Conservation (phyloP, 2,329 filamentous ascomycete species). For the Coleophoma eucalyptorum region DNA sequence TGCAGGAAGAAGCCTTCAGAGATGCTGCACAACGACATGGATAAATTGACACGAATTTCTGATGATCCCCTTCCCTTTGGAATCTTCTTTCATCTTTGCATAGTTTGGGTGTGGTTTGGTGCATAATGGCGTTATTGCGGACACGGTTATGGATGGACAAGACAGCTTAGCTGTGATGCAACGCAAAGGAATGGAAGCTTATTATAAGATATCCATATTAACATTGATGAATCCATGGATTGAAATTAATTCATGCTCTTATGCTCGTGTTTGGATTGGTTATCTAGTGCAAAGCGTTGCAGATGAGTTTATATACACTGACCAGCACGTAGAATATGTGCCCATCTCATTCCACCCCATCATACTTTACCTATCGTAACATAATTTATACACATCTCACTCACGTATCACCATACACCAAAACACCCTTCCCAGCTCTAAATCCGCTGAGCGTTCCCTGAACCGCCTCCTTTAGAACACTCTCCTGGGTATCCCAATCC, state of each 20-base stretch:
- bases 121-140: too few species aligned
- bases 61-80: background rate
- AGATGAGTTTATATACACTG: too few species aligned
- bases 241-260: too few species aligned
- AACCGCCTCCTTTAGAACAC: slow-evolving; percentile 67
- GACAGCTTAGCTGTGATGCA: too few species aligned
- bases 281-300: too few species aligned
- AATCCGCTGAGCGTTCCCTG: slow-evolving; percentile 82
- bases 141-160: too few species aligned
- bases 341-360: slow-evolving; percentile 22
- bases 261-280: too few species aligned
- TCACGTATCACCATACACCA: slow-evolving; percentile 64
- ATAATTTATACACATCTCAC: background rate
- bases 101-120: background rate
- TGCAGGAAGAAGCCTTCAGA: slow-evolving; percentile 90
- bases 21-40: slow-evolving; percentile 48
- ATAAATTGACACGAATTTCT: slow-evolving; percentile 6
- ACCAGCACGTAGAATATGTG: too few species aligned
- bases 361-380: background rate
- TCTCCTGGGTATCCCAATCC: slow-evolving; percentile 74
- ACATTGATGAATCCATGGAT: too few species aligned
- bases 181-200: too few species aligned
- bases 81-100: slow-evolving; percentile 24
- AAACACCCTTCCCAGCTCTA: slow-evolving; percentile 83
- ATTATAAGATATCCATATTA: too few species aligned